These are phyloP conservation scores for Rugonectria rugulosa DNA, from an alignment of 2,329 filamentous ascomycete species.

Conservation along the genomic window DNA sequence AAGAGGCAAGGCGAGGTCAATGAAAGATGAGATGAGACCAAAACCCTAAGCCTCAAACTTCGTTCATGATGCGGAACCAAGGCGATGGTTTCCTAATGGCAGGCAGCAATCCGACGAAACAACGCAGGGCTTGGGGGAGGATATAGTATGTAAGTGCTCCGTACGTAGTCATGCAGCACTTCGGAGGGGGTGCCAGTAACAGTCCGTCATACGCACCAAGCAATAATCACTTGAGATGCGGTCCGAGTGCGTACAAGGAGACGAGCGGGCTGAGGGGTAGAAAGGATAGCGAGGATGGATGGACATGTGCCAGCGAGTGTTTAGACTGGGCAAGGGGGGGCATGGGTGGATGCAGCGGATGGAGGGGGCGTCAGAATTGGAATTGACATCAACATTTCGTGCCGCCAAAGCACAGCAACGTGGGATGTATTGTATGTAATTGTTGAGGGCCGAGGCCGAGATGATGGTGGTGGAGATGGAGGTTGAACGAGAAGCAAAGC, in stretches of 20 bases:
- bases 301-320: conserved; percentile 20
- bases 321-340: conserved; percentile 14
- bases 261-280: conserved; percentile 4
- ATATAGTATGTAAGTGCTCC: neutral
- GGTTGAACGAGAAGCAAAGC: conserved; percentile 20
- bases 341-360: conserved; percentile 16
- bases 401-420: conserved; percentile 7
- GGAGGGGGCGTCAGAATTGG: conserved; percentile 18
- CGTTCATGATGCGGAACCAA: too few relatives aligned
- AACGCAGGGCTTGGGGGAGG: neutral
- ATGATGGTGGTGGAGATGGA: conserved; percentile 7
- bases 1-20: conserved; percentile 1
- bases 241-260: neutral
- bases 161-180: too few relatives aligned
- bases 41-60: neutral
- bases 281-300: conserved; percentile 15
- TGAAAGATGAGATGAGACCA: conserved; percentile 2
- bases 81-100: neutral
- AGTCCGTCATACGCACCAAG: conserved; percentile 7
- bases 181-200: neutral
- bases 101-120: conserved; percentile 1
- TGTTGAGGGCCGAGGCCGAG: conserved; percentile 15
- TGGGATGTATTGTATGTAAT: conserved; percentile 5
- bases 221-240: neutral
- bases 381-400: conserved; percentile 13